Conservation (phyloP, 768 basidiomycete genomes). For the Boletus sp. region DNA sequence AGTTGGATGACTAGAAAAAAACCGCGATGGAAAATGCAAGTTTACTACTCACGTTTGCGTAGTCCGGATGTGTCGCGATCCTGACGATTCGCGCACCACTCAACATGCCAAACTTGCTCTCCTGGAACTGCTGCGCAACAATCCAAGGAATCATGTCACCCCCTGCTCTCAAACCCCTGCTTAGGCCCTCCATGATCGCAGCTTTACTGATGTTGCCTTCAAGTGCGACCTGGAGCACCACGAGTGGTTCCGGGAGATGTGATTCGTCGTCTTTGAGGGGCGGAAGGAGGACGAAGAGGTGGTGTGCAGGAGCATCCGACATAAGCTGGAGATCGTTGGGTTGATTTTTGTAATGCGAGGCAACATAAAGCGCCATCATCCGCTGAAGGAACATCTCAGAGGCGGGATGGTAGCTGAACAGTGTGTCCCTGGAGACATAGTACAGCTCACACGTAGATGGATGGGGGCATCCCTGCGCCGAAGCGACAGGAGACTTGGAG, state of each 20-base stretch:
- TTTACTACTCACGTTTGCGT: constrained; percentile 64
- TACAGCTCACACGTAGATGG: constrained; percentile 92
- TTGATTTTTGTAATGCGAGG: constrained; percentile 98
- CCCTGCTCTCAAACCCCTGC: constrained; percentile 78
- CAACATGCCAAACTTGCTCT: constrained; percentile 86
- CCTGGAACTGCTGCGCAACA: constrained; percentile 92
- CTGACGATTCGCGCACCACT: constrained; percentile 90
- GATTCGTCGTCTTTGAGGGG: constrained; percentile 88
- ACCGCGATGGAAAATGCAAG: background rate
- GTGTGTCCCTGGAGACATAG: constrained; percentile 92
- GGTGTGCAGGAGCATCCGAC: constrained; percentile 95
- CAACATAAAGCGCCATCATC: constrained; percentile 98
- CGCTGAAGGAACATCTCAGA: constrained; percentile 97
- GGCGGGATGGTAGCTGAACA: constrained; percentile 96
- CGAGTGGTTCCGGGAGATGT: constrained; percentile 91
- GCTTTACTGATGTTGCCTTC: constrained; percentile 90
- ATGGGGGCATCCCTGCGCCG: constrained; percentile 83
- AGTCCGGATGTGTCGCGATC: constrained; percentile 95
- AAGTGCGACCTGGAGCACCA: constrained; percentile 92
- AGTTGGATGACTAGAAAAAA: background rate
- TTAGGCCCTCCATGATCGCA: constrained; percentile 80
- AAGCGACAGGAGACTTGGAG: constrained; percentile 36
- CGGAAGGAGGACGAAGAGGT: constrained; percentile 92
- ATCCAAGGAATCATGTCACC: constrained; percentile 99
- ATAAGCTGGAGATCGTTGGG: constrained; percentile 98